phyloP scores from a whole-genome alignment of 306 rosid genomes.

The Quercus robur region DNA sequence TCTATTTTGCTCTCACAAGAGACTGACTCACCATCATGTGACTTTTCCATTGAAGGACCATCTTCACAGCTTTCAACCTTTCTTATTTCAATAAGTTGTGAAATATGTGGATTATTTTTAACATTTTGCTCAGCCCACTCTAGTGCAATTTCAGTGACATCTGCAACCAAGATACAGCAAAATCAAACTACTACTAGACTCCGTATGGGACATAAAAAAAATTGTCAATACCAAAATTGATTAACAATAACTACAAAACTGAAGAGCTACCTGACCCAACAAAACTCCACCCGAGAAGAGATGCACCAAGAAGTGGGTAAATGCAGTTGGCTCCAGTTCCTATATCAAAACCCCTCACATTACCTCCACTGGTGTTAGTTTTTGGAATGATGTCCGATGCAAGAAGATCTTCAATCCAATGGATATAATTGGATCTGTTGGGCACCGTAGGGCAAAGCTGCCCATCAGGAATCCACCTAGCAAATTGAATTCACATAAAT shows the following conservation, averaged over 20 bases:
- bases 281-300: conserved; percentile 80
- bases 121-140: conserved; percentile 86
- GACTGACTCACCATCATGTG: conserved; percentile 15
- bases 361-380: conserved; percentile 16
- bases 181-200: neutral
- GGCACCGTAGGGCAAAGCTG: conserved; percentile 94
- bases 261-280: conserved; percentile 76
- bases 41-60: conserved; percentile 23
- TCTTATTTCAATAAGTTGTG: conserved; percentile 74
- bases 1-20: conserved; percentile 17
- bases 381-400: conserved; percentile 54
- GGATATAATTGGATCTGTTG: conserved; percentile 87
- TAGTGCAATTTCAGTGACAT: conserved; percentile 75
- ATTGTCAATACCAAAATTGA: neutral
- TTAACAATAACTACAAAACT: neutral
- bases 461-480: conserved; percentile 96
- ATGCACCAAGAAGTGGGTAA: conserved; percentile 91
- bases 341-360: conserved; percentile 82
- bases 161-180: conserved; percentile 38
- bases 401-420: conserved; percentile 83
- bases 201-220: neutral
- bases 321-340: conserved; percentile 96
- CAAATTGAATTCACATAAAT: conserved; percentile 13
- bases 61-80: conserved; percentile 43
- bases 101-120: conserved; percentile 56